Conservation (phyloP, 140 eudicot genomes). For the Flaveria floridana region DNA sequence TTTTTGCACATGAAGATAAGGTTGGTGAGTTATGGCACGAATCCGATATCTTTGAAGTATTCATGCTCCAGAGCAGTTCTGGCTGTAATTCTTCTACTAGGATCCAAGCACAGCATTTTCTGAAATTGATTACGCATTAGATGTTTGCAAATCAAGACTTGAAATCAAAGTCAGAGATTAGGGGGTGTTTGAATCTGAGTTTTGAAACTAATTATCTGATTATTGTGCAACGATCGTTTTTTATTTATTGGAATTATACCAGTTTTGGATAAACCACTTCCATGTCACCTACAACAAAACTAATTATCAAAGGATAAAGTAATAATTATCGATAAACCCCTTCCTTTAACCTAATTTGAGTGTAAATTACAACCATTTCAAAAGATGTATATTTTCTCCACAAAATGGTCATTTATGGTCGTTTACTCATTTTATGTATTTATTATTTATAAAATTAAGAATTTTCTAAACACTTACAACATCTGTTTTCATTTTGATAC, state of each 20-base stretch:
- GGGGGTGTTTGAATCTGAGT: not conserved
- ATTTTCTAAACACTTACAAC: not conserved
- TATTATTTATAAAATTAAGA: not conserved
- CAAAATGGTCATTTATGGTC: not conserved
- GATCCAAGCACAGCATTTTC: constrained; percentile 95
- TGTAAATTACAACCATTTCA: not conserved
- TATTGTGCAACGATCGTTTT: not conserved
- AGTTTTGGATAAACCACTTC: not conserved
- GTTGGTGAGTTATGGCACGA: constrained; percentile 52
- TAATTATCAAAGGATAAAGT: not conserved
- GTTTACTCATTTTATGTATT: not conserved
- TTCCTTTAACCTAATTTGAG: not conserved
- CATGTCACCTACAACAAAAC: not conserved
- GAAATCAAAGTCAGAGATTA: not conserved
- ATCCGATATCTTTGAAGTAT: constrained; percentile 84
- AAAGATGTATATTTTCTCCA: not conserved
- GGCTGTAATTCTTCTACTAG: constrained; percentile 90
- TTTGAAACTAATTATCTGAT: not conserved
- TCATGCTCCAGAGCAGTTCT: constrained; percentile 87
- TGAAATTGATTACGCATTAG: constrained; percentile 37
- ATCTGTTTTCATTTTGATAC: not conserved
- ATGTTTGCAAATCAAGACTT: not conserved
- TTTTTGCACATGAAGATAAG: constrained; percentile 41
- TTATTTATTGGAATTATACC: not conserved
- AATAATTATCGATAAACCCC: not conserved